Evolutionary conservation across 2,329 filamentous ascomycete species (phyloP).

Genomic region (Biscogniauxia marginata): DNA sequence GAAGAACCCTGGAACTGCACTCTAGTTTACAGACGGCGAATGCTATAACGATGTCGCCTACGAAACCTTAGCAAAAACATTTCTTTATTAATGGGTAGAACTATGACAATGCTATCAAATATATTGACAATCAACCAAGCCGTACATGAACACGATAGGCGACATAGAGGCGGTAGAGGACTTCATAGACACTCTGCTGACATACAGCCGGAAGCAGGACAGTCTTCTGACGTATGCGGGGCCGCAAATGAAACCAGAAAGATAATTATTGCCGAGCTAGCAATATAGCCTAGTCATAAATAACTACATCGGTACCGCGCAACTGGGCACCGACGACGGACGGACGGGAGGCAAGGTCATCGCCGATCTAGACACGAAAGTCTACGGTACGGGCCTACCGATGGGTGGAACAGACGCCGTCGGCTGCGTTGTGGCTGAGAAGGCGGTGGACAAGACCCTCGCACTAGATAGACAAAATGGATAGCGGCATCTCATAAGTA

Average conservation of each 20-base stretch:
- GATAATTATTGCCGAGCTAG: constrained; percentile 38
- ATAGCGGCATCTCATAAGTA: too few species aligned
- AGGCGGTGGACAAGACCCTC: too few species aligned
- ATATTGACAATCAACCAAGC: constrained; percentile 7
- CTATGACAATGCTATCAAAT: constrained; percentile 10
- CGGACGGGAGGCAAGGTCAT: constrained; percentile 16
- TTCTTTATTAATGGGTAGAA: constrained; percentile 12
- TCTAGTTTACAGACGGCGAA: constrained; percentile 26
- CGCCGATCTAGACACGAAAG: too few species aligned
- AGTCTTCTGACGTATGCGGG: constrained; percentile 41
- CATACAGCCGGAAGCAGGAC: constrained; percentile 1
- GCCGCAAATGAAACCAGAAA: constrained; percentile 38
- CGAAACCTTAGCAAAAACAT: constrained; percentile 9
- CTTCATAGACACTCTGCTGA: constrained; percentile 4
- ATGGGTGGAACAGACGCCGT: too few species aligned
- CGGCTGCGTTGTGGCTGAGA: too few species aligned
- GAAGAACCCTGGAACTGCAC: constrained; percentile 26
- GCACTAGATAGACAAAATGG: too few species aligned
- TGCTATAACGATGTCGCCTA: constrained; percentile 16
- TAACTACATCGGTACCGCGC: constrained; percentile 41
- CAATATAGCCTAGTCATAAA: constrained; percentile 1
- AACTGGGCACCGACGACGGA: constrained; percentile 22
- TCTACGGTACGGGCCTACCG: too few species aligned
- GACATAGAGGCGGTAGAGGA: constrained; percentile 2
- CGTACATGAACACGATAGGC: constrained; percentile 4